Evolutionary conservation across 2,329 filamentous ascomycete genomes (phyloP), one percentile per base, ranked within the genome.

Genomic region (Juglanconis oblonga): DNA sequence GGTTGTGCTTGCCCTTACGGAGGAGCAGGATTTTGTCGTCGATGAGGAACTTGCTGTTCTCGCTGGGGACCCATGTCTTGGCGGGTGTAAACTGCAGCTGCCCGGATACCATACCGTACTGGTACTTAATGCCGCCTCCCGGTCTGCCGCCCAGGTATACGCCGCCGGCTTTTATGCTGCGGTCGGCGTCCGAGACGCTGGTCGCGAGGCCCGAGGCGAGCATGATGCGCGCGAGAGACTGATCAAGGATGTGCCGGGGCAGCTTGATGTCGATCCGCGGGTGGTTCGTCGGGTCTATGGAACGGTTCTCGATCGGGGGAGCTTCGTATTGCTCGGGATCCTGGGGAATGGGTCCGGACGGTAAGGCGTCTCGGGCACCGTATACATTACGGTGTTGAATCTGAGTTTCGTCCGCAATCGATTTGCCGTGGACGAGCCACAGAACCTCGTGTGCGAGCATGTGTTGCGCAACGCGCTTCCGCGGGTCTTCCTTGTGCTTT

Each of bases 391-490:
- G 71, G 69, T 88, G 86, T 64, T 80, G 76, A 35, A 73, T 61
- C 61, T 87, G 85, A 6, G 91, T 87, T 29, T 82, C 77, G 13
- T 83, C 71, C 0, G 93, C 92, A 63, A 83, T 82, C 7, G 81
- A 68, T 0, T 78, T 71, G 13, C 93, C 91, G 70, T 98, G 92
- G 1, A 92, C 84, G 2, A 99, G 81, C 53, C 88, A 83, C 0
- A 96, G 79, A 29, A 98, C 88, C 70, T 99, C 93, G 54, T 80
- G 84, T 1, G 95, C 95, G 2, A 99, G 83, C 0, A 82, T 77
- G 70, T 97, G 93, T 67, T 99, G 94, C 3, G 94, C 92, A 58
- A 86, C 72, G 35, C 95, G 86, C 74, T 88, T 86, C 1, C 87
- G 82, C 0, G 90, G 90, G 58, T 93, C 83, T 33, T 79, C 64